Percentiles rank a stretch among this genome's conserved stretches.
Evolutionary conservation across 495 filamentous ascomycete species (phyloP).

Genomic region (Beverwykella pulmonaria): DNA sequence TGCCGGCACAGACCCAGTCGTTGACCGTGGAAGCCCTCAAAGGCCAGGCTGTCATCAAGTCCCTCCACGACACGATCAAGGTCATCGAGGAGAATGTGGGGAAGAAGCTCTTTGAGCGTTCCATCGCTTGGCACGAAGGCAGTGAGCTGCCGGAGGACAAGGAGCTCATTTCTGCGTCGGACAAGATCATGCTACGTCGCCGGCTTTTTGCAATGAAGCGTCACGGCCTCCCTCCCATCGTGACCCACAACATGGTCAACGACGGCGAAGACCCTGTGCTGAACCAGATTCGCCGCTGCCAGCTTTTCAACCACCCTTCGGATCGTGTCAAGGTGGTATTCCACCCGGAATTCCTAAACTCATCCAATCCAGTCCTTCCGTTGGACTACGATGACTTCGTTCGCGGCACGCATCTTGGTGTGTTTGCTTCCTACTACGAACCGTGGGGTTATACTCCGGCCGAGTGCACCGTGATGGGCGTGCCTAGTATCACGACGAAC

Average conservation of each 20-base stretch:
- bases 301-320: constrained; percentile 92
- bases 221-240: constrained; percentile 84
- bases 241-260: constrained; percentile 99
- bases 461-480: constrained; percentile 98
- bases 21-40: constrained; percentile 94
- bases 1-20: constrained; percentile 97
- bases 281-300: constrained; percentile 93
- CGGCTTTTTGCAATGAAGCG: constrained; percentile 96
- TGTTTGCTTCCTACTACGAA: constrained; percentile 98
- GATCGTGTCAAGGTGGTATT: constrained; percentile 98
- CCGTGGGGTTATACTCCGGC: constrained; percentile 99
- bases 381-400: constrained; percentile 99
- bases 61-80: constrained; percentile 85
- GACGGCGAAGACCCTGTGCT: constrained; percentile 91
- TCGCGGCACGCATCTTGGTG: constrained; percentile 89
- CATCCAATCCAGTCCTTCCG: constrained; percentile 90
- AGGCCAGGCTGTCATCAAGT: constrained; percentile 96
- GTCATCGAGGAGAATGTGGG: constrained; percentile 89
- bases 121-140: constrained; percentile 91
- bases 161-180: constrained; percentile 86
- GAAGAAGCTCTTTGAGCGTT: constrained; percentile 90
- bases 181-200: constrained; percentile 89
- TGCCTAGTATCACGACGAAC: constrained; percentile 97
- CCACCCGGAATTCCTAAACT: constrained; percentile 96
- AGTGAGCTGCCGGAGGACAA: constrained; percentile 92